Evolutionary conservation across 441 rosid species (phyloP).

Genomic region (Eugenia klotzschiana): DNA sequence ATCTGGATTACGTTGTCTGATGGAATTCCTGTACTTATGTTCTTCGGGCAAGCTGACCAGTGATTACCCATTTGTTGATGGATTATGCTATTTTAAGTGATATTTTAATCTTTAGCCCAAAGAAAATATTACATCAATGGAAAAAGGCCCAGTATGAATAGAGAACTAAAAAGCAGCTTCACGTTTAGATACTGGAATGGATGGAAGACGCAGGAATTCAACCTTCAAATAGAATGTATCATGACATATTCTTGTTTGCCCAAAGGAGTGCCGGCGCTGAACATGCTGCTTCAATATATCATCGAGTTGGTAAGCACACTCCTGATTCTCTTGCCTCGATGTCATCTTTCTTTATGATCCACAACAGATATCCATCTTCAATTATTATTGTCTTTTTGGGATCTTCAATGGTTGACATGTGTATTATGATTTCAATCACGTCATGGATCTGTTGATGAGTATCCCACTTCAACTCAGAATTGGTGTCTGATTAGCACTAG

Average conservation of each 20-base stretch:
- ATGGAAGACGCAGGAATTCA: constrained; percentile 56
- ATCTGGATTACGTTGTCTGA: not conserved
- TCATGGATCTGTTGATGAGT: not conserved
- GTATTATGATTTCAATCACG: not conserved
- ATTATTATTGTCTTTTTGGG: not conserved
- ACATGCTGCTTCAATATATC: constrained; percentile 33
- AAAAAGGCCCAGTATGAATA: not conserved
- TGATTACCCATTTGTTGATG: not conserved
- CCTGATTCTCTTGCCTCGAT: not conserved
- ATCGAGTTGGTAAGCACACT: constrained; percentile 39
- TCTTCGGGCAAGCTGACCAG: not conserved
- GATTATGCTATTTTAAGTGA: not conserved
- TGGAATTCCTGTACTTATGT: not conserved
- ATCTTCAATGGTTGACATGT: not conserved
- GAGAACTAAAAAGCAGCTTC: not conserved
- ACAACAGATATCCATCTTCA: not conserved
- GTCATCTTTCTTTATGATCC: not conserved
- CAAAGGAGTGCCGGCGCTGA: constrained; percentile 52
- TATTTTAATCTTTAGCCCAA: not conserved
- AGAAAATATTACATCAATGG: not conserved
- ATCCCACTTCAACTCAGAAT: not conserved
- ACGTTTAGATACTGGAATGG: constrained; percentile 63
- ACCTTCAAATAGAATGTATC: constrained; percentile 51
- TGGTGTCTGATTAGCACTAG: not conserved
- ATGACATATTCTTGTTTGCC: constrained; percentile 44